phyloP scores from a whole-genome alignment of 2,329 filamentous ascomycete genomes.

The Sclerotinia sclerotiorum region DNA sequence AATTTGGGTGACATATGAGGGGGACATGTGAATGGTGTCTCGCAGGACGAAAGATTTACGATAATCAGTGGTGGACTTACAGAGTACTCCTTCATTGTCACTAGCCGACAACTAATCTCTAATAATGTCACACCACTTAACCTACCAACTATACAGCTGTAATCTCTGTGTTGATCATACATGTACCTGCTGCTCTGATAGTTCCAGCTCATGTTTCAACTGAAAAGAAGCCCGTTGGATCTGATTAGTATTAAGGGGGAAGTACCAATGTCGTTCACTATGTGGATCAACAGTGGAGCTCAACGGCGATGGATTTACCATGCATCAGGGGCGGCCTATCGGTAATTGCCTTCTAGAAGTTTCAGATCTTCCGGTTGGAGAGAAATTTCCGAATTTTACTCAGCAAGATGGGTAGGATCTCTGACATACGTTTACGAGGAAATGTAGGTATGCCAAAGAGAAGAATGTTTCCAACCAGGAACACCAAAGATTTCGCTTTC shows the following conservation, averaged over 20 bases:
- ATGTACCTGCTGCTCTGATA: not conserved
- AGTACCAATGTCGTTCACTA: slow-evolving; percentile 7
- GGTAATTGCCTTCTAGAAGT: slow-evolving; percentile 23
- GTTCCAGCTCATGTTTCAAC: not conserved
- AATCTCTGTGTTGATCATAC: not conserved
- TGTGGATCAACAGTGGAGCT: slow-evolving; percentile 8
- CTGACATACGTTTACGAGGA: not conserved
- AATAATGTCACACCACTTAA: slow-evolving; percentile 6
- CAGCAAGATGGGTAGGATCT: not conserved
- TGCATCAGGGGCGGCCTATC: slow-evolving; percentile 15
- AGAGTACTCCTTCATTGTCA: not conserved
- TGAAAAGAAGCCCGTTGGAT: not conserved
- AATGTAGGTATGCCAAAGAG: not conserved
- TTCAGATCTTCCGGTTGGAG: slow-evolving; percentile 10
- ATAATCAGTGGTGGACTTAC: not conserved
- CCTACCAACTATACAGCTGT: not conserved
- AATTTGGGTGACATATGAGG: not conserved
- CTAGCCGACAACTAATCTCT: not conserved
- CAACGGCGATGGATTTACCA: slow-evolving; percentile 15
- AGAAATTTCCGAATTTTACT: slow-evolving; percentile 18
- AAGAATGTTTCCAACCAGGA: not conserved
- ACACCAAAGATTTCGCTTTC: not conserved
- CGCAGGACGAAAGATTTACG: not conserved
- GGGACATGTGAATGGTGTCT: not conserved
- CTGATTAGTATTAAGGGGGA: not conserved